phyloP scores from a whole-genome alignment of 2,329 filamentous ascomycete genomes.

The Sporothrix luriei region DNA sequence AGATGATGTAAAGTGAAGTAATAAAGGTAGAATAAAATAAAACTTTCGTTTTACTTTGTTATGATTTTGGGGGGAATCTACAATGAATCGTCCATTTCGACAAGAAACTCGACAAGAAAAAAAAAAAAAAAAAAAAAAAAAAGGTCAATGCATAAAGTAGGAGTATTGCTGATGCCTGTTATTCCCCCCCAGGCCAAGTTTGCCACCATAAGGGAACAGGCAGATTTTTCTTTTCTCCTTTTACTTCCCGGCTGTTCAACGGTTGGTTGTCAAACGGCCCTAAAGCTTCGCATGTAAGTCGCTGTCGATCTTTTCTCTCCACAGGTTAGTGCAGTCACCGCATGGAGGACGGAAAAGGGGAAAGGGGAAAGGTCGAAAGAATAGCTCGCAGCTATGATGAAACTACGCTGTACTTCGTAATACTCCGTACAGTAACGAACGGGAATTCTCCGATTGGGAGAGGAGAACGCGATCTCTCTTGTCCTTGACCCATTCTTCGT shows the following conservation, averaged over 20 bases:
- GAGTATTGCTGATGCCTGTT: neutral
- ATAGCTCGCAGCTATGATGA: too few species aligned
- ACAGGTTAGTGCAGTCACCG: conserved; percentile 11
- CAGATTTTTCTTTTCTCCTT: neutral
- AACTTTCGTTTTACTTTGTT: too few species aligned
- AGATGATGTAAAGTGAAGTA: neutral
- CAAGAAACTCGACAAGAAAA: too few species aligned
- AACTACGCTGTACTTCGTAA: too few species aligned
- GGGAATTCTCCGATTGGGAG: conserved; percentile 18
- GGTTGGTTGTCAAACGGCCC: neutral
- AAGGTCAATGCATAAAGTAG: neutral
- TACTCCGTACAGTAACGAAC: too few species aligned
- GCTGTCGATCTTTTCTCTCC: conserved; percentile 8
- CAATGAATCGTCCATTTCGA: too few species aligned
- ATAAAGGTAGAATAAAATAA: neutral
- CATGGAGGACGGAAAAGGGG: too few species aligned
- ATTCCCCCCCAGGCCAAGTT: neutral
- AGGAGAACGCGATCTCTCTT: neutral
- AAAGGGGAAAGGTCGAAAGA: too few species aligned
- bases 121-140: neutral
- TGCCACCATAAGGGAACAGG: neutral
- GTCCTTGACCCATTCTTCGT: neutral
- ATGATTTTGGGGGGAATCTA: too few species aligned
- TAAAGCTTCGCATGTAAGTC: neutral
- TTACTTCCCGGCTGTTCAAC: too few species aligned